phyloP scores from a whole-genome alignment of 1,284 basidiomycete species.

The Ceratobasidium sp. region DNA sequence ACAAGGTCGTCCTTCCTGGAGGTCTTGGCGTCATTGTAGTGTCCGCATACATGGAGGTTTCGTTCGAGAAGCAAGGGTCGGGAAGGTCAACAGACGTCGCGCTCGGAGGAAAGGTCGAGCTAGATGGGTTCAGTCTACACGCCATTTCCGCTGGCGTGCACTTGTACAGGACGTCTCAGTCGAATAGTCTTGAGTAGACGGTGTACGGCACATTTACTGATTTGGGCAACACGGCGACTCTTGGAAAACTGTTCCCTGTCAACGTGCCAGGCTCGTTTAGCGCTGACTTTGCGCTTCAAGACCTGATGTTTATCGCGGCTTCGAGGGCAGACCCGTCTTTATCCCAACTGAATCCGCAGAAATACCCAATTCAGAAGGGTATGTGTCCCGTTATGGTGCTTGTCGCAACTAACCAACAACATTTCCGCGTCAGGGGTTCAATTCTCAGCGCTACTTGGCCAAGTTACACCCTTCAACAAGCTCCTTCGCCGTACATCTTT shows the following conservation, averaged over 20 bases:
- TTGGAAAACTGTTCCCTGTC: neutral
- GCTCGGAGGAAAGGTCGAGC: neutral
- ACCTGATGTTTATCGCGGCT: slow-evolving; percentile 4
- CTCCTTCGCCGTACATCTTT: neutral
- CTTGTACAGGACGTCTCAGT: neutral
- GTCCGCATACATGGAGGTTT: neutral
- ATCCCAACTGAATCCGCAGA: neutral
- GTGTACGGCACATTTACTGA: slow-evolving; percentile 17
- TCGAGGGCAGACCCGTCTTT: slow-evolving; percentile 3
- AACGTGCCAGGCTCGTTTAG: neutral
- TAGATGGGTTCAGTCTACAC: neutral
- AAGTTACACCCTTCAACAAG: neutral
- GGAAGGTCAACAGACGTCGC: neutral
- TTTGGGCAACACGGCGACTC: neutral
- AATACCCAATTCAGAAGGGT: slow-evolving; percentile 4
- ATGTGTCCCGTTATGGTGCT: neutral
- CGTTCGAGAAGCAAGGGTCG: slow-evolving; percentile 6
- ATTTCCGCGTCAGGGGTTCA: neutral
- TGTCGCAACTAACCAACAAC: neutral
- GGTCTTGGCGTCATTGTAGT: neutral
- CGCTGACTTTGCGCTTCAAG: neutral
- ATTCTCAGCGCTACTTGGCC: neutral
- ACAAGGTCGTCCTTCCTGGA: neutral
- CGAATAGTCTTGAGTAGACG: neutral
- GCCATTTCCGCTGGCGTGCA: slow-evolving; percentile 8